Evolutionary conservation across 2,329 filamentous ascomycete genomes (phyloP), one percentile per base, ranked within the genome.

Genomic region (Arthrinium puccinioides): DNA sequence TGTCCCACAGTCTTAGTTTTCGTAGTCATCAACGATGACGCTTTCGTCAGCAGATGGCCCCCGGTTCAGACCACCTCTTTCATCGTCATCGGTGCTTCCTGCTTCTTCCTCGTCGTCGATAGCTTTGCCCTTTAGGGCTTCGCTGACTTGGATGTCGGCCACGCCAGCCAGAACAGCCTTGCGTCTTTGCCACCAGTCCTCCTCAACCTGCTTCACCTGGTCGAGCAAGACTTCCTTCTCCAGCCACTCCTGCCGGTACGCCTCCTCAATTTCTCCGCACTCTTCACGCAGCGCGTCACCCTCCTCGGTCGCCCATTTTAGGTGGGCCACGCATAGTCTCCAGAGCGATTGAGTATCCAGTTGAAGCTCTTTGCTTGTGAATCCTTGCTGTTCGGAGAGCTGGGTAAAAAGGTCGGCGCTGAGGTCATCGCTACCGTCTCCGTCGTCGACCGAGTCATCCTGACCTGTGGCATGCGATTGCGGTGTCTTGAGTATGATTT

Each of bases 191-290:
- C 79, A 75, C 63, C 81, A 79, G 55, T 81, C 77, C 23, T 76
- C 68, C 56, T 90, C 85, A 50, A 67, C 71, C 50, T 72, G 61
- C 48, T 87, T 71, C 21, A 83, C 72, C 52, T 87, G 85, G 40
- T 86, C 76, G n/a, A 92, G 60, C 14, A 90, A 60, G 21, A 86
- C 71, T 60, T 92, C 85, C 60, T 90, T 90, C 60, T 85, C 79
- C 11, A 78, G 64, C 86, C 86, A 92, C 54, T 87, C 84, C 44
- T 78, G 70, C 55, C 76, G 76, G 58, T 83, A 80, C 10, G 70
- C 52, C 24, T 75, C 74, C 56, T 90, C 84, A 57, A 83, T 72
- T 29, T 66, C 64, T 45, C 80, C 77, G 47, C 79, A 77, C 56
- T 88, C 80, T 38, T 66, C 67, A 48, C 72, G 73, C 35, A 92